Percentiles rank a stretch among this genome's conserved stretches.
Conservation (phyloP, 306 rosid species). For the Fagus crenata region DNA sequence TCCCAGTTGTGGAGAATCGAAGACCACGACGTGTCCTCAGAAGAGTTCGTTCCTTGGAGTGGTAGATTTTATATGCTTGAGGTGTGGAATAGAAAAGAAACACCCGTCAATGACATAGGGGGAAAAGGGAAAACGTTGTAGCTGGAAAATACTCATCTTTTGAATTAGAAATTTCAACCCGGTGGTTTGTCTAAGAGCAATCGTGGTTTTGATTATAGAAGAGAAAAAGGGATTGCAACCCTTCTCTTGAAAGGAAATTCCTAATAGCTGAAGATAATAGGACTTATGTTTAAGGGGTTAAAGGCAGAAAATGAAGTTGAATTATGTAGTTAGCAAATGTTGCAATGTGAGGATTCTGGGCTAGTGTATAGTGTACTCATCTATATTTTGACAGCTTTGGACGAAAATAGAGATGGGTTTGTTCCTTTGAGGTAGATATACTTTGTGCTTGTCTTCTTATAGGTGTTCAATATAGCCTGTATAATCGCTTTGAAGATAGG, state of each 20-base stretch:
- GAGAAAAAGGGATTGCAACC: constrained; percentile 33
- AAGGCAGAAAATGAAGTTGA: constrained; percentile 32
- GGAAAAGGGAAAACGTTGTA: constrained; percentile 3
- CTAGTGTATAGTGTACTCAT: constrained; percentile 27
- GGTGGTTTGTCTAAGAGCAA: constrained; percentile 24
- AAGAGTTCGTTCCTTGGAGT: constrained; percentile 58
- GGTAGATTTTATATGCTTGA: constrained; percentile 56
- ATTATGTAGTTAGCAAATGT: constrained; percentile 38
- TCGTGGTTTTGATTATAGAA: constrained; percentile 15
- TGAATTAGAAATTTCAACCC: constrained; percentile 16
- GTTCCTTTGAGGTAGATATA: not conserved
- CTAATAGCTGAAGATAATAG: constrained; percentile 28
- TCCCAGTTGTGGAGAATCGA: constrained; percentile 74
- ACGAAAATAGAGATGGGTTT: constrained; percentile 1
- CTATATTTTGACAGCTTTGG: constrained; percentile 20
- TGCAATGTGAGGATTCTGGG: constrained; percentile 24
- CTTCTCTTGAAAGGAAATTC: constrained; percentile 30
- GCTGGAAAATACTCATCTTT: constrained; percentile 24
- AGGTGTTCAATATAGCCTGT: too few species aligned
- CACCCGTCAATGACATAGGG: constrained; percentile 13
- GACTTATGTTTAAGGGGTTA: constrained; percentile 29
- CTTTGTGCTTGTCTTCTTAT: not conserved
- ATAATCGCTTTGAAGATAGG: too few species aligned
- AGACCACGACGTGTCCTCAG: constrained; percentile 62
- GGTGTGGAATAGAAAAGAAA: constrained; percentile 21